Conservation (phyloP, 2,329 filamentous ascomycete genomes). For the Monilinia vaccinii-corymbosi region DNA sequence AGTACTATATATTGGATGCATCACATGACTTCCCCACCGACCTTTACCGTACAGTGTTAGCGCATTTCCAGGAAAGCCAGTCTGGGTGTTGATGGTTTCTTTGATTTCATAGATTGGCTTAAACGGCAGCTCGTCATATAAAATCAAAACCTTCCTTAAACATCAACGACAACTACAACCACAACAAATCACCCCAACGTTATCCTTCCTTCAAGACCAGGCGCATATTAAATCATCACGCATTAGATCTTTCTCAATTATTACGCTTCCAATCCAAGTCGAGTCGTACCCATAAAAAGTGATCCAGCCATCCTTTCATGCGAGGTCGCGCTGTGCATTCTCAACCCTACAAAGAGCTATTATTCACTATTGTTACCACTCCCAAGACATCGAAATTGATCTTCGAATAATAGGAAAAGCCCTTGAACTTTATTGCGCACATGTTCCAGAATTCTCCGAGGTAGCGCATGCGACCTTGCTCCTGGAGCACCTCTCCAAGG, state of each 20-base stretch:
- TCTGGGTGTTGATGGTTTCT: conserved; percentile 6
- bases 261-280: conserved; percentile 3
- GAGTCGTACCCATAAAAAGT: conserved; percentile 9
- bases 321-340: conserved; percentile 26
- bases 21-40: not conserved
- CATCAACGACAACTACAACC: not conserved
- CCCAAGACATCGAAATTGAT: not conserved
- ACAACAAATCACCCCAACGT: not conserved
- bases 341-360: conserved; percentile 16
- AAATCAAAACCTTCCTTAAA: not conserved
- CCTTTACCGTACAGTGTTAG: not conserved
- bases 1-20: not conserved
- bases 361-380: conserved; percentile 9
- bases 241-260: not conserved
- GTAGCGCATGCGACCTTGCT: conserved; percentile 27
- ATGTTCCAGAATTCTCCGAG: conserved; percentile 20
- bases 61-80: conserved; percentile 1
- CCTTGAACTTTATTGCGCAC: conserved; percentile 20
- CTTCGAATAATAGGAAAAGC: not conserved
- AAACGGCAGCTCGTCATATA: not conserved
- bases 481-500: conserved; percentile 14
- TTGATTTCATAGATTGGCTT: conserved; percentile 4
- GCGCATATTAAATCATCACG: not conserved
- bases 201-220: not conserved
- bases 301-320: conserved; percentile 21